Percentiles rank a stretch among this genome's conserved stretches.
Evolutionary conservation across 805 yeast species (phyloP).

Genomic region (Torulaspora quercuum): DNA sequence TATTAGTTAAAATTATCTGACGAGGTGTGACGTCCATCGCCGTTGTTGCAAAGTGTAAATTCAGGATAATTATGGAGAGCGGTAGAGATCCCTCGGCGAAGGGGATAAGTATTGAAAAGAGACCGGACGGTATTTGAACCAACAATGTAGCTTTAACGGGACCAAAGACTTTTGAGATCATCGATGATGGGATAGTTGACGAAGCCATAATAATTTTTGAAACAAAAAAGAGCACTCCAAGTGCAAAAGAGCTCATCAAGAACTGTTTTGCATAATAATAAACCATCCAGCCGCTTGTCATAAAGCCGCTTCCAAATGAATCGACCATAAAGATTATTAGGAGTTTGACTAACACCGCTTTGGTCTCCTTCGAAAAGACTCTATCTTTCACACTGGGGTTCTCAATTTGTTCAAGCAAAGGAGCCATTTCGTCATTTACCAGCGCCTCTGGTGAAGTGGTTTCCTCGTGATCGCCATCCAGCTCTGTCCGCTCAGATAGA

Average conservation of each 20-base stretch:
- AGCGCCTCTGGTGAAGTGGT: conserved; percentile 19
- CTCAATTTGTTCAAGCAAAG: conserved; percentile 21
- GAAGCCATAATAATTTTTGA: conserved; percentile 61
- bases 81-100: conserved; percentile 38
- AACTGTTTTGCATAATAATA: conserved; percentile 68
- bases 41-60: conserved; percentile 57
- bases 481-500: conserved; percentile 54
- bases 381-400: conserved; percentile 8
- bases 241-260: conserved; percentile 47
- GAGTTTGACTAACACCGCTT: conserved; percentile 44
- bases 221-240: conserved; percentile 66
- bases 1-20: conserved; percentile 68
- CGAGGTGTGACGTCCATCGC: conserved; percentile 94
- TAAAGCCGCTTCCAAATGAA: conserved; percentile 83
- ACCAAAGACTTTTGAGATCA: conserved; percentile 62
- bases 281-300: conserved; percentile 86
- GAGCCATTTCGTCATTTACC: conserved; percentile 28
- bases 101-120: conserved; percentile 56
- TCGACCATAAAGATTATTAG: conserved; percentile 72
- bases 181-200: conserved; percentile 75
- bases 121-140: conserved; percentile 76
- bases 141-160: conserved; percentile 72
- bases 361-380: conserved; percentile 42
- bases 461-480: conserved; percentile 27
- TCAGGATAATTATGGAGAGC: conserved; percentile 48